Evolutionary conservation across 1,284 basidiomycete genomes (phyloP).

Genomic region (Termitomyces sp.): DNA sequence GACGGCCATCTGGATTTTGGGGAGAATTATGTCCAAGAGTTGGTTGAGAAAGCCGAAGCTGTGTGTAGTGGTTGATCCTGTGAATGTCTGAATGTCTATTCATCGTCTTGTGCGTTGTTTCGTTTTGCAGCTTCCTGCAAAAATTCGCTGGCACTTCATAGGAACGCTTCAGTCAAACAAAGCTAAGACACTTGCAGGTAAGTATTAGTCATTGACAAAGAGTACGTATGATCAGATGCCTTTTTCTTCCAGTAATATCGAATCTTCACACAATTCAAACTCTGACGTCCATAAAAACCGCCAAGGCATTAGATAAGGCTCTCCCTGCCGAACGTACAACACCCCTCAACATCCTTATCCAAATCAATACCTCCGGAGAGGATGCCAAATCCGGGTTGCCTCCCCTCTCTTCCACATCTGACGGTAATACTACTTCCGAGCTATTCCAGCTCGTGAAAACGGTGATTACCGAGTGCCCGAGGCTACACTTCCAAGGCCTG

Average conservation of each 20-base stretch:
- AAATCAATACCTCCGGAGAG: constrained; percentile 94
- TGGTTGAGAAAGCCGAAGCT: constrained; percentile 80
- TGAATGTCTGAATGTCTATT: neutral
- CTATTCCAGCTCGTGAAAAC: constrained; percentile 68
- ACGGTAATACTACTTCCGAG: constrained; percentile 36
- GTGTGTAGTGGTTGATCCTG: constrained; percentile 26
- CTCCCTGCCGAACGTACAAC: constrained; percentile 47
- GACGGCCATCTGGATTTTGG: constrained; percentile 88
- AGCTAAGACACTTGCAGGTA: constrained; percentile 84
- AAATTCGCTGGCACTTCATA: constrained; percentile 97
- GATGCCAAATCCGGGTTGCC: constrained; percentile 83
- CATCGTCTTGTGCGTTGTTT: constrained; percentile 3
- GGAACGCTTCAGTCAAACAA: constrained; percentile 95
- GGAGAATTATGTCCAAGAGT: constrained; percentile 96
- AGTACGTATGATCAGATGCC: neutral
- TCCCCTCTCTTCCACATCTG: constrained; percentile 41
- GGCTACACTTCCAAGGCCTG: constrained; percentile 74
- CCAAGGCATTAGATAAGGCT: constrained; percentile 78
- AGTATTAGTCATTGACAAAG: constrained; percentile 20
- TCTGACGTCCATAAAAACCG: constrained; percentile 82
- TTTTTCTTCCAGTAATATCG: constrained; percentile 60
- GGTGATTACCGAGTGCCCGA: constrained; percentile 71
- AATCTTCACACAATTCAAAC: constrained; percentile 91
- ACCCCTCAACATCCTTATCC: constrained; percentile 78
- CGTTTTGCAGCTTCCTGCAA: constrained; percentile 62